phyloP scores from a whole-genome alignment of 169 alveolate genomes.

The Plasmodium berghei region DNA sequence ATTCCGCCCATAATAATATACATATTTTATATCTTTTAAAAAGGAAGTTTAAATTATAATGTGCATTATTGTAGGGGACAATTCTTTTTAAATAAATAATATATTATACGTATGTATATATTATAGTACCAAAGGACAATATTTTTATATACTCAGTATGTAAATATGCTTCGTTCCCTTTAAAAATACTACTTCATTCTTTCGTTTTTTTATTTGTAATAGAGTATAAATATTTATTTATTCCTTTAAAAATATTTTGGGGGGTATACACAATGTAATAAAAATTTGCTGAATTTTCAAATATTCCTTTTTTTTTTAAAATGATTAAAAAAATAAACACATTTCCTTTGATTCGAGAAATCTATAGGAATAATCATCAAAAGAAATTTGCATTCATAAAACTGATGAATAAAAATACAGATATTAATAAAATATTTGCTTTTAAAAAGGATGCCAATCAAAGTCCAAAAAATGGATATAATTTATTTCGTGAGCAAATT shows the following conservation, averaged over 20 bases:
- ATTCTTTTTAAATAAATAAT: too few species aligned
- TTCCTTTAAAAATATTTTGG: background rate
- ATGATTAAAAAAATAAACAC: slow-evolving; percentile 38
- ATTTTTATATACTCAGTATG: too few species aligned
- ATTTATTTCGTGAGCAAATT: background rate
- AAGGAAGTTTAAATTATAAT: too few species aligned
- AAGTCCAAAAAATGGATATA: background rate
- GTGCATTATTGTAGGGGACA: too few species aligned
- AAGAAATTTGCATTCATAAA: background rate
- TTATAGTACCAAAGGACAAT: too few species aligned
- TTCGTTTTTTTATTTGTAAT: too few species aligned
- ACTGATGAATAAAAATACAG: slow-evolving; percentile 17
- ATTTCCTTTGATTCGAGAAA: slow-evolving; percentile 36
- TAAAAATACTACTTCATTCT: too few species aligned
- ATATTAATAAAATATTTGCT: background rate
- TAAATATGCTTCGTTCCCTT: too few species aligned
- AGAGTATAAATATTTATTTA: background rate
- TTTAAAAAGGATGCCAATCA: slow-evolving; percentile 1
- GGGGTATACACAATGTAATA: background rate
- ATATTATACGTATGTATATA: too few species aligned
- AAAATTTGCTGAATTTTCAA: background rate
- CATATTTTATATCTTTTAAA: too few species aligned
- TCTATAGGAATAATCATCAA: slow-evolving; percentile 18
- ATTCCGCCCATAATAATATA: too few species aligned
- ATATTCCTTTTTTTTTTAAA: slow-evolving; percentile 1